Conservation (phyloP, 202 grass and related monocot species). For the Schoenoplectus triqueter region DNA sequence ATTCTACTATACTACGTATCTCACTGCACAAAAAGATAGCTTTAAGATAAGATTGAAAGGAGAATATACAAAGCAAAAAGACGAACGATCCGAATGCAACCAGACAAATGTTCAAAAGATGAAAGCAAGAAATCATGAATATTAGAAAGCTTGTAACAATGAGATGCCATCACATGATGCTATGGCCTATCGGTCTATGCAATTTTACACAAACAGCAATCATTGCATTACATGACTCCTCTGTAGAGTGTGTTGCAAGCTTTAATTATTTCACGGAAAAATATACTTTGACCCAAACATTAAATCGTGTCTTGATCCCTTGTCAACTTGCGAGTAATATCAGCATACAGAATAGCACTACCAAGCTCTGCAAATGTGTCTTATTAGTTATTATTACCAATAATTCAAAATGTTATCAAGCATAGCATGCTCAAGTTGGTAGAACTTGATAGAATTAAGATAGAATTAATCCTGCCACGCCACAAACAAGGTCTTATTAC, state of each 20-base stretch:
- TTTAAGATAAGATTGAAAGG: not conserved
- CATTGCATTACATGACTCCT: slow-evolving; percentile 24
- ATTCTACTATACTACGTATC: slow-evolving; percentile 17
- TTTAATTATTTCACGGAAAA: slow-evolving; percentile 20
- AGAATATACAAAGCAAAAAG: slow-evolving; percentile 1
- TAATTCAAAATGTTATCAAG: not conserved
- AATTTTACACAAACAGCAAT: slow-evolving; percentile 29
- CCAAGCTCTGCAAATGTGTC: not conserved
- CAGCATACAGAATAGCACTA: not conserved
- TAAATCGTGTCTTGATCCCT: not conserved
- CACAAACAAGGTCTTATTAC: too few species aligned
- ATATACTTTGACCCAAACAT: not conserved
- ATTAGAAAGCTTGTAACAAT: slow-evolving; percentile 11
- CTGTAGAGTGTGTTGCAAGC: slow-evolving; percentile 20
- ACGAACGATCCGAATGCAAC: not conserved
- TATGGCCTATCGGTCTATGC: slow-evolving; percentile 12
- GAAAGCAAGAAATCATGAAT: slow-evolving; percentile 19
- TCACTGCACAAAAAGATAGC: slow-evolving; percentile 2
- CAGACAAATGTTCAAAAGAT: slow-evolving; percentile 39
- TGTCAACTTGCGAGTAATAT: not conserved
- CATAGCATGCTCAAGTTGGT: not conserved
- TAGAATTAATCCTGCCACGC: too few species aligned
- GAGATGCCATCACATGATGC: slow-evolving; percentile 22
- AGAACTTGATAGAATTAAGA: too few species aligned
- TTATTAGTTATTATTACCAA: not conserved